These are phyloP conservation scores for Chlorella sp. DNA, from an alignment of 139 green algal species.

Conservation along the genomic window DNA sequence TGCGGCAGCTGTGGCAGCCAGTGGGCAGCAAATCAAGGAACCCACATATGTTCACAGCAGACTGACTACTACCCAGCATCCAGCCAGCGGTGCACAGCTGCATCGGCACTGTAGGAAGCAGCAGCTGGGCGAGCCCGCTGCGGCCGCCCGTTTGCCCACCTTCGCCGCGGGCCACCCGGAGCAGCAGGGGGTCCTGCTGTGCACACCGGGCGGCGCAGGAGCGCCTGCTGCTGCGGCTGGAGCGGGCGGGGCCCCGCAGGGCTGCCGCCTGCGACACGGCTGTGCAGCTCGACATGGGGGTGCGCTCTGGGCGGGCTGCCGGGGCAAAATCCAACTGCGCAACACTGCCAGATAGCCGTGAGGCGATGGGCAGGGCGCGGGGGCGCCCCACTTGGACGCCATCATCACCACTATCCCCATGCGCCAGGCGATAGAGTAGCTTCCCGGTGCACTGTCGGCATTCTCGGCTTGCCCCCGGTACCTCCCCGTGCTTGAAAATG, in stretches of 20 bases:
- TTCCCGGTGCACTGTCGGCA: too few relatives aligned
- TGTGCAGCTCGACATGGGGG: too few relatives aligned
- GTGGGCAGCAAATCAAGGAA: neutral
- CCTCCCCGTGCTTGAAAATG: too few relatives aligned
- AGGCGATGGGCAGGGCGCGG: too few relatives aligned
- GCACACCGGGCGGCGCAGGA: neutral
- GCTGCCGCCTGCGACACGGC: constrained; percentile 17
- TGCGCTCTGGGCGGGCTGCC: too few relatives aligned
- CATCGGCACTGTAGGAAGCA: neutral
- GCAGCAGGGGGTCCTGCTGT: constrained; percentile 82
- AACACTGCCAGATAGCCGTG: neutral
- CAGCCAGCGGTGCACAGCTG: neutral
- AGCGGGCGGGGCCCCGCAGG: neutral
- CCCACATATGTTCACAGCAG: neutral
- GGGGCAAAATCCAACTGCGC: too few relatives aligned
- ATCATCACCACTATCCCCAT: too few relatives aligned
- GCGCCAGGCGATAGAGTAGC: too few relatives aligned
- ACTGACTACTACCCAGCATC: too few relatives aligned
- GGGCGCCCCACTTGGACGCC: too few relatives aligned
- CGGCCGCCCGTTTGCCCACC: constrained; percentile 50
- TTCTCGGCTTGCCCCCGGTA: too few relatives aligned
- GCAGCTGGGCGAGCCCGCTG: neutral
- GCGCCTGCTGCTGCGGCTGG: neutral
- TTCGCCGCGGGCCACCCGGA: constrained; percentile 89
- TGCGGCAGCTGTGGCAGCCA: too few relatives aligned